A percentile compares a stretch with the other conserved stretches of the same genome.
Evolutionary conservation across 768 basidiomycete species (phyloP).

Genomic region (Mycena filopes): DNA sequence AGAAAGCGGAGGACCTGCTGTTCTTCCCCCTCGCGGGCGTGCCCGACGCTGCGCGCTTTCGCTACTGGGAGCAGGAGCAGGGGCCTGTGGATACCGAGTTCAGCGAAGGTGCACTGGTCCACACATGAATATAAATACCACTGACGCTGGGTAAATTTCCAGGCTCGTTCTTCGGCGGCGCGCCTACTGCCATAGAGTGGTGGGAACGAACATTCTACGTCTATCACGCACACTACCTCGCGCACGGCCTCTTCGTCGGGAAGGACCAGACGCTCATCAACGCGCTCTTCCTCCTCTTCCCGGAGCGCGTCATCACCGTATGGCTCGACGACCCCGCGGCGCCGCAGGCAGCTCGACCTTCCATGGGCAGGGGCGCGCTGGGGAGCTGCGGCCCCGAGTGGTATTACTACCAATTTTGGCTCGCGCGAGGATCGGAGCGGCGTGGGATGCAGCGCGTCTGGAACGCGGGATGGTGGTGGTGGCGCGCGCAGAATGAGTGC

Average conservation of each 20-base stretch:
- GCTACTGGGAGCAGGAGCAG: slow-evolving; percentile 53
- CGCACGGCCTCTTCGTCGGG: slow-evolving; percentile 60
- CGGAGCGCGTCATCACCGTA: slow-evolving; percentile 56
- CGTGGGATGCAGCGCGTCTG: slow-evolving; percentile 33
- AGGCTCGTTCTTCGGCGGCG: slow-evolving; percentile 70
- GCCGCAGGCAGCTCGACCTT: slow-evolving; percentile 31
- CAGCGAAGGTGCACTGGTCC: slow-evolving; percentile 59
- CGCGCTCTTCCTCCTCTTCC: slow-evolving; percentile 55
- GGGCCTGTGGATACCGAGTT: slow-evolving; percentile 64
- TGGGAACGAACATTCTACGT: slow-evolving; percentile 57
- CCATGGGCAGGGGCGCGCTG: slow-evolving; percentile 40
- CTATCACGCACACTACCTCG: slow-evolving; percentile 63
- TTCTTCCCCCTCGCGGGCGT: slow-evolving; percentile 57
- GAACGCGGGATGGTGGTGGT: slow-evolving; percentile 40
- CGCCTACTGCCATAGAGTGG: slow-evolving; percentile 56
- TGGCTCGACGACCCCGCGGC: slow-evolving; percentile 45
- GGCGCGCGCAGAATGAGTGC: slow-evolving; percentile 41
- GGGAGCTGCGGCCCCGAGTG: slow-evolving; percentile 55
- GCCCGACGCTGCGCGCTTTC: slow-evolving; percentile 45
- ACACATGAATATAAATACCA: background rate
- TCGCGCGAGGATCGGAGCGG: slow-evolving; percentile 43
- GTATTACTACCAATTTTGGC: slow-evolving; percentile 64
- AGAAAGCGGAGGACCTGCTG: slow-evolving; percentile 52
- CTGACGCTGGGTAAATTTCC: slow-evolving; percentile 32
- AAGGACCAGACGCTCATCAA: slow-evolving; percentile 70